These are phyloP conservation scores for Fusarium phyllophilum DNA, from an alignment of 2,329 filamentous ascomycete genomes.

Conservation along the genomic window DNA sequence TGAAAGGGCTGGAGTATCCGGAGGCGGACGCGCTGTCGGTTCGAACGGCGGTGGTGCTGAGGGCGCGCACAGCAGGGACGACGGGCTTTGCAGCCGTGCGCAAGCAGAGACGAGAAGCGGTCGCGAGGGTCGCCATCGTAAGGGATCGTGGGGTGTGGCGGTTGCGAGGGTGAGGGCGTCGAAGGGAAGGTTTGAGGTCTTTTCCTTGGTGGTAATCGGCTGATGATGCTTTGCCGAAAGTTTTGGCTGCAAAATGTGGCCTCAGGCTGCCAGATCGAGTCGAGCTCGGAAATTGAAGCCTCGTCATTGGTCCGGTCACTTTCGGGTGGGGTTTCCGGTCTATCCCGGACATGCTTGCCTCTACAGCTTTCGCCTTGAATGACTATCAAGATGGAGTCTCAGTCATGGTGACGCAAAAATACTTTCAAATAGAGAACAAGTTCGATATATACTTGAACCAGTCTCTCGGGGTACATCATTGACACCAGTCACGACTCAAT, in stretches of 20 bases:
- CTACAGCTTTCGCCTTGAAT: slow-evolving; percentile 18
- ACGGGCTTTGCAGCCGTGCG: slow-evolving; percentile 62
- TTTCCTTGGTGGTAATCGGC: slow-evolving; percentile 53
- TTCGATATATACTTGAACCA: rapidly evolving
- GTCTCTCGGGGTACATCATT: not conserved
- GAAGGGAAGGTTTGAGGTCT: slow-evolving; percentile 58
- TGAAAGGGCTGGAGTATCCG: slow-evolving; percentile 72
- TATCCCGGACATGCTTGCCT: slow-evolving; percentile 42
- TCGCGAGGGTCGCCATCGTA: slow-evolving; percentile 74
- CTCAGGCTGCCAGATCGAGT: slow-evolving; percentile 54
- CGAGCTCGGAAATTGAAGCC: slow-evolving; percentile 59
- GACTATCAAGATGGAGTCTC: not conserved
- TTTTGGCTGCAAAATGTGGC: slow-evolving; percentile 53
- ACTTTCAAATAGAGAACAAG: not conserved
- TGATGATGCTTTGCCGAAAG: slow-evolving; percentile 56
- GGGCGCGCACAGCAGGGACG: slow-evolving; percentile 59
- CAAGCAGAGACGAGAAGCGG: slow-evolving; percentile 75
- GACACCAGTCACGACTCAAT: slow-evolving; percentile 16
- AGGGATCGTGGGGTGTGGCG: slow-evolving; percentile 44
- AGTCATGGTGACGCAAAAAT: not conserved
- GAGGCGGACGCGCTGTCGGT: slow-evolving; percentile 59
- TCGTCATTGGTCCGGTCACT: slow-evolving; percentile 55
- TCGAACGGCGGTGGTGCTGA: slow-evolving; percentile 65
- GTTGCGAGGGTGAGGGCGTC: slow-evolving; percentile 39
- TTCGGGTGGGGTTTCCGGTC: slow-evolving; percentile 44